phyloP scores from a whole-genome alignment of 352 stramenopile species.

The Phytophthora crassamura region DNA sequence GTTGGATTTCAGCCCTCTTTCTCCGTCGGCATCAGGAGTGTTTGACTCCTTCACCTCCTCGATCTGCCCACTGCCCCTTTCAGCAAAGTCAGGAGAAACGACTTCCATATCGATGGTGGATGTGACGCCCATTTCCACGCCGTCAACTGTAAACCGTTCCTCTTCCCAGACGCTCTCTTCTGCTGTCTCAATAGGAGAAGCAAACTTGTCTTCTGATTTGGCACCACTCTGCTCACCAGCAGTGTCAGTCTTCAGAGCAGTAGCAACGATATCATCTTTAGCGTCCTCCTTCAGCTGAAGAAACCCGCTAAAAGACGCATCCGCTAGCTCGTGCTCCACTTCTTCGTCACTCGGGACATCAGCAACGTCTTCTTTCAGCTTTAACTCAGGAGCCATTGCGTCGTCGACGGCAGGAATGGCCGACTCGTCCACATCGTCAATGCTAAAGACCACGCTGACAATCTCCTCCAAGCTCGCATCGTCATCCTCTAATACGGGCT shows the following conservation, averaged over 20 bases:
- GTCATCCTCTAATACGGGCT: slow-evolving; percentile 5
- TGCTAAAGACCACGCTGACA: background rate
- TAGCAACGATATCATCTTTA: background rate
- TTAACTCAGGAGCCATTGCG: background rate
- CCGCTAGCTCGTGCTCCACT: background rate
- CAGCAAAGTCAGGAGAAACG: too few relatives aligned
- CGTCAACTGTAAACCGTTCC: background rate
- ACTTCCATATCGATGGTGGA: too few relatives aligned
- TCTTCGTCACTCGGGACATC: background rate
- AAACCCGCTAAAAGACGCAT: slow-evolving; percentile 1
- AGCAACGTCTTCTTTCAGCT: slow-evolving; percentile 1
- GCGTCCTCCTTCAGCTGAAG: background rate
- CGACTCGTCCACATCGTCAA: too few relatives aligned
- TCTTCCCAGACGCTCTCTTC: background rate
- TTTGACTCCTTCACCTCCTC: too few relatives aligned
- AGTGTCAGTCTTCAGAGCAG: background rate
- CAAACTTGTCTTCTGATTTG: background rate
- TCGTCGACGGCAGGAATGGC: too few relatives aligned
- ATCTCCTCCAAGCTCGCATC: slow-evolving; percentile 9
- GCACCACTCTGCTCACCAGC: background rate
- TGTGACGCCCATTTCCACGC: too few relatives aligned
- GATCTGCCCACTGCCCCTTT: too few relatives aligned
- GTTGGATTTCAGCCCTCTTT: too few relatives aligned
- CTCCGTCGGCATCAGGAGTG: too few relatives aligned
- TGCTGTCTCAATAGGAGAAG: slow-evolving; percentile 6